These are phyloP conservation scores for Ceratobasidium sp. DNA, from an alignment of 1,284 basidiomycete species.

Conservation along the genomic window DNA sequence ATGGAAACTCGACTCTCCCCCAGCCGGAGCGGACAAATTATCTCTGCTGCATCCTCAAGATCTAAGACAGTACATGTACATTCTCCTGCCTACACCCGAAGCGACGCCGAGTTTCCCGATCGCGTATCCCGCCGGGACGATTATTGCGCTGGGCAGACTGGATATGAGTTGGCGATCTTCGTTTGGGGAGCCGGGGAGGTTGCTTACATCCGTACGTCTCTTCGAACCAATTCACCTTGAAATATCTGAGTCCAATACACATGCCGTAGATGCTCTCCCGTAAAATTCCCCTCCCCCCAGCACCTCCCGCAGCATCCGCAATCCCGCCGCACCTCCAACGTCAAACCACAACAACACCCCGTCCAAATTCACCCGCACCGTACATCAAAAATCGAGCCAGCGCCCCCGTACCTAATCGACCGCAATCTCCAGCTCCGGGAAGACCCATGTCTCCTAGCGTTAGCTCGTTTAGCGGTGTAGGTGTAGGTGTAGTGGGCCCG, in stretches of 20 bases:
- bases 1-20: slow-evolving; percentile 70
- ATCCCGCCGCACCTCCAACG: slow-evolving; percentile 79
- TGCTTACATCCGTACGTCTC: slow-evolving; percentile 75
- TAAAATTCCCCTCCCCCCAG: slow-evolving; percentile 62
- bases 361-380: slow-evolving; percentile 72
- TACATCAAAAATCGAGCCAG: slow-evolving; percentile 60
- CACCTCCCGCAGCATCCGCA: slow-evolving; percentile 69
- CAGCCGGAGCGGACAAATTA: slow-evolving; percentile 57
- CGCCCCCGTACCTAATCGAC: slow-evolving; percentile 56
- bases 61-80: slow-evolving; percentile 85
- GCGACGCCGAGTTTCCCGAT: slow-evolving; percentile 64
- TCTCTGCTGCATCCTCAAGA: slow-evolving; percentile 84
- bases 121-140: slow-evolving; percentile 70
- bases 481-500: not conserved
- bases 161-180: slow-evolving; percentile 86
- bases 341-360: slow-evolving; percentile 58
- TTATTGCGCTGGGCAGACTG: slow-evolving; percentile 81
- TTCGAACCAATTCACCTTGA: not conserved
- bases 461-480: slow-evolving; percentile 16
- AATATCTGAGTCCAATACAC: not conserved
- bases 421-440: slow-evolving; percentile 65
- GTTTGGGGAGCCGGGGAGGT: slow-evolving; percentile 82
- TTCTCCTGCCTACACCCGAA: slow-evolving; percentile 69
- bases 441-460: slow-evolving; percentile 47
- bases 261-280: slow-evolving; percentile 73